Base-by-base conservation (phyloP, 257 asterid species). In the Rhazya stricta region DNA sequence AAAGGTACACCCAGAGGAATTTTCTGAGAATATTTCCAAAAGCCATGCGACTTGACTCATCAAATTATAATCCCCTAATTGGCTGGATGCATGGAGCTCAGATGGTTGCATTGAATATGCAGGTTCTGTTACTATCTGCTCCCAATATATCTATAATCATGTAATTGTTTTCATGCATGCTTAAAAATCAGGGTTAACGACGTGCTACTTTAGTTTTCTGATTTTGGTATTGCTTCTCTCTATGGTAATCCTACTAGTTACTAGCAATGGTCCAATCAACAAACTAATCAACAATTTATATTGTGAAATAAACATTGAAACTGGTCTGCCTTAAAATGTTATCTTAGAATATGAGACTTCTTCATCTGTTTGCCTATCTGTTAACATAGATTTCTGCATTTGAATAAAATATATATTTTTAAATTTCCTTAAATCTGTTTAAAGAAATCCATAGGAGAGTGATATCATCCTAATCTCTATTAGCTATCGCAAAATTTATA, bases 101-200 rank as follows among this genome's bases (percentile, higher is more conserved):
- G 69, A 89, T 90, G 97, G 93, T 91, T 5, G 97, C 97, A 37
- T 86, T 91, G 74, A 91, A 91, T 77, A 91, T 90, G 93, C 97
- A 91, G 96, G 97, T 89, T 21, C 70, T 23, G 16, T 71, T 11
- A 29, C 50, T 4, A 30, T 69, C 5, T 18, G 39, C 37, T 56
- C 19, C 0, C 36, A 53, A 4, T 53, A 61, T 21, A 37, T 75
- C 23, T 37, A 30, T 45, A 6, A 13, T 5, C 16, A 36, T 34
- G 29, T 21, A 4, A 10, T 36, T 16, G 25, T 36, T 53, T 72
- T 4, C 51, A 12, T 21, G 58, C 4, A 8, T 70, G 62, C 45
- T 56, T 32, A 8, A 54, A 23, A 54, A 54, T 23, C 30, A 5
- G 30, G 29, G 13, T 18, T 51, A 3, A 51, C 25, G 9, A 4